These are phyloP conservation scores for Obelidium mucronatum DNA, from an alignment of 192 early-diverging fungal genomes.

Conservation along the genomic window DNA sequence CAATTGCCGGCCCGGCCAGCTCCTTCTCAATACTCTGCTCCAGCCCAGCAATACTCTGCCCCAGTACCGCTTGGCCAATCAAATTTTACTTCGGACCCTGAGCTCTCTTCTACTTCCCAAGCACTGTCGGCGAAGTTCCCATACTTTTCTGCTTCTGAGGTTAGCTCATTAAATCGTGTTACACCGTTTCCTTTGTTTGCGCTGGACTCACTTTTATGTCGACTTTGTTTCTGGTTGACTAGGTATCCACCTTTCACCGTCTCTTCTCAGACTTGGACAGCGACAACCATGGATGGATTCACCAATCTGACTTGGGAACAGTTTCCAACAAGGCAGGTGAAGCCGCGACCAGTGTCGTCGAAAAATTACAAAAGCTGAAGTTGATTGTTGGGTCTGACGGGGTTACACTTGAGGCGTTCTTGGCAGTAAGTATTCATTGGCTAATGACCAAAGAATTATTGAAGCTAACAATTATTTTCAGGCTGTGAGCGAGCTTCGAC, in stretches of 20 bases:
- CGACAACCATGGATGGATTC: slow-evolving; percentile 49
- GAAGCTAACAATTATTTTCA: not conserved
- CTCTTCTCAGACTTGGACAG: slow-evolving; percentile 55
- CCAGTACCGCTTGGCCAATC: slow-evolving; percentile 28
- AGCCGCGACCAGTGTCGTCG: slow-evolving; percentile 47
- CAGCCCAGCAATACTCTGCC: slow-evolving; percentile 23
- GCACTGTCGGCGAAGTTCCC: slow-evolving; percentile 52
- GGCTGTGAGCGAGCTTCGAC: slow-evolving; percentile 54
- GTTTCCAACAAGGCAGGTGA: slow-evolving; percentile 61
- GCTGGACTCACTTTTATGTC: not conserved
- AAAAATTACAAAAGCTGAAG: slow-evolving; percentile 47
- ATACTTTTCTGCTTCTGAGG: slow-evolving; percentile 59
- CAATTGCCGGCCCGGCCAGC: not conserved
- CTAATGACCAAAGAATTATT: not conserved
- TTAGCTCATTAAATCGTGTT: slow-evolving; percentile 7
- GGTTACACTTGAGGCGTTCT: slow-evolving; percentile 58
- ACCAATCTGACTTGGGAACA: slow-evolving; percentile 52
- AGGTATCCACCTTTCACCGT: slow-evolving; percentile 56
- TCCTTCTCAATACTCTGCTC: slow-evolving; percentile 11
- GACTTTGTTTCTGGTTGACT: not conserved
- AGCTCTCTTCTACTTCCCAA: slow-evolving; percentile 42
- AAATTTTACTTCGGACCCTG: slow-evolving; percentile 16
- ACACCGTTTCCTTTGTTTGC: not conserved
- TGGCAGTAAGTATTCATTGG: slow-evolving; percentile 39
- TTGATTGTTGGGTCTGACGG: slow-evolving; percentile 44